Conservation (phyloP, 768 basidiomycete genomes). For the Mycena filopes region DNA sequence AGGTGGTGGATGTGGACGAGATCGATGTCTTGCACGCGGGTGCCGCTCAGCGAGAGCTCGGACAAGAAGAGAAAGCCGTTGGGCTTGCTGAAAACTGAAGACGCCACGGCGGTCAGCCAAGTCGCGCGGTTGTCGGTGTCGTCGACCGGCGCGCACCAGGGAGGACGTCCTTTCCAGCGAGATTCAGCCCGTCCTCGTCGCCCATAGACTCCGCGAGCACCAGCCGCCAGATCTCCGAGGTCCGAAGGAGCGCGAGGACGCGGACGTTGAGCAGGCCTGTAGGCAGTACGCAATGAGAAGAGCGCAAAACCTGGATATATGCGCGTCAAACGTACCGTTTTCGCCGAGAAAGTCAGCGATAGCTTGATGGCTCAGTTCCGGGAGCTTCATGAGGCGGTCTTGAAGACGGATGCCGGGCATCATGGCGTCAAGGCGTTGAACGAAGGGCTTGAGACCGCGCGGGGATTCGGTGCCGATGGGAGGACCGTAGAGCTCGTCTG, state of each 20-base stretch:
- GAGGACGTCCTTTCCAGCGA: slow-evolving; percentile 55
- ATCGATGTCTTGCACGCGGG: slow-evolving; percentile 58
- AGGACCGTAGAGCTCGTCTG: slow-evolving; percentile 56
- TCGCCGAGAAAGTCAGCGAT: slow-evolving; percentile 53
- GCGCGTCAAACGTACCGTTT: slow-evolving; percentile 41
- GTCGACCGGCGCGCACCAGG: slow-evolving; percentile 45
- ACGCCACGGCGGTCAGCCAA: slow-evolving; percentile 12
- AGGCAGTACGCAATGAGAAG: neutral
- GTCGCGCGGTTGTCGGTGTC: neutral
- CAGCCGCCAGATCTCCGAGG: slow-evolving; percentile 56
- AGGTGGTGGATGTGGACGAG: slow-evolving; percentile 64
- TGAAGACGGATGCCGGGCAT: slow-evolving; percentile 62
- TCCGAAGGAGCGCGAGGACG: slow-evolving; percentile 56
- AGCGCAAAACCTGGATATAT: slow-evolving; percentile 1
- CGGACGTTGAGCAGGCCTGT: slow-evolving; percentile 60
- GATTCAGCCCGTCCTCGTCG: slow-evolving; percentile 61
- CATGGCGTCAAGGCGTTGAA: slow-evolving; percentile 51
- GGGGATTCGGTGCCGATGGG: slow-evolving; percentile 55
- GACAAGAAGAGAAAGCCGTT: slow-evolving; percentile 62
- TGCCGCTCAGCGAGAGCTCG: slow-evolving; percentile 61
- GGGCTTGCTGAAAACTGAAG: slow-evolving; percentile 60
- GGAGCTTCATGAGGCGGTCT: slow-evolving; percentile 48
- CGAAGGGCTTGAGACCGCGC: slow-evolving; percentile 45
- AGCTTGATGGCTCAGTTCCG: slow-evolving; percentile 50
- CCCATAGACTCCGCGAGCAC: slow-evolving; percentile 57